Base-by-base conservation (phyloP, 768 basidiomycete species). In the Tylopilus vinaceipallidus region DNA sequence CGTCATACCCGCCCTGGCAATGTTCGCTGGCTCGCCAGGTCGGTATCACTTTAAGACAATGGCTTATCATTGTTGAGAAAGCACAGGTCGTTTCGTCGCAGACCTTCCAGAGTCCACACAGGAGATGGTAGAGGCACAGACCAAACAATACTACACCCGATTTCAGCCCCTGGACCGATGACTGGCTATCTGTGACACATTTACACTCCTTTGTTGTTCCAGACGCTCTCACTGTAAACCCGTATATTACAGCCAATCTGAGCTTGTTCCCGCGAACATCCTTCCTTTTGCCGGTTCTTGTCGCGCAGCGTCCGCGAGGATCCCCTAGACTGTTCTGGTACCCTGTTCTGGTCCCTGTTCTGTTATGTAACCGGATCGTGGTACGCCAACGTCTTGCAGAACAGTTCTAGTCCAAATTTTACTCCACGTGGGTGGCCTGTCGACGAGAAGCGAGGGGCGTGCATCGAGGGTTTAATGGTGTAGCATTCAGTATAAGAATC, bases 61-160 rank as follows among this genome's bases (percentile, higher is more conserved):
- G 22, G 16, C 32, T 6, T 12, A 33, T 16, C 36, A 29, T 24
- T 33, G 24, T 38, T 52, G n/a, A 65, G 29, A 29, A 22, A 12
- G 26, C 35, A 42, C 32, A 95, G 95, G 91, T 20, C 81, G 81
- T 3, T 91, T 92, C 54, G 64, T 87, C 2, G 84, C 86, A 63
- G 89, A 93, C 59, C 79, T 97, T 9, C 90, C 95, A 0, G 95
- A 98, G 68, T 91, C 93, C 14, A 95, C 91, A 16, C 93, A 95
- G 66, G 95, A 98, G 60, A 81, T 87, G 56, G 82, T 93, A 0
- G 94, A 98, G 66, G 79, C 84, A 1, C 78, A 81, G 53, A 92
- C 92, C 2, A 95, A 95, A 62, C 80, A 83, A 35, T 87, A 84
- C 60, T 95, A 95, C 66, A 82, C 82, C 10, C 82, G 88, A 2